These are phyloP conservation scores for Inga oerstediana DNA, from an alignment of 306 rosid species.

Conservation along the genomic window DNA sequence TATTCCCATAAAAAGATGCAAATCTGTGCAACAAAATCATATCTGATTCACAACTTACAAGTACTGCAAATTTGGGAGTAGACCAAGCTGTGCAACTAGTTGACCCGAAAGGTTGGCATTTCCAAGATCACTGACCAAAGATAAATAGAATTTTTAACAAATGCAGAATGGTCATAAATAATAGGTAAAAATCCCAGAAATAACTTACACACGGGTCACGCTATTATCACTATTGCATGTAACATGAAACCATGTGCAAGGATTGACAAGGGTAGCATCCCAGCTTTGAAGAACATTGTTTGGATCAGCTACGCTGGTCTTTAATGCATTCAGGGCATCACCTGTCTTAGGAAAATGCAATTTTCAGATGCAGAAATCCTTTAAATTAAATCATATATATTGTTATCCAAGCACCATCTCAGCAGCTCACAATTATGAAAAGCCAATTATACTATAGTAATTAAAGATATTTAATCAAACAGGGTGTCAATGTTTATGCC, in stretches of 20 bases:
- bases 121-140: constrained; percentile 67
- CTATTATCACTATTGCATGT: constrained; percentile 54
- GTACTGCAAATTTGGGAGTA: constrained; percentile 59
- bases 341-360: constrained; percentile 37
- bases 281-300: constrained; percentile 58
- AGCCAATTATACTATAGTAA: not conserved
- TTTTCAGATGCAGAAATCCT: constrained; percentile 4
- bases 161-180: not conserved
- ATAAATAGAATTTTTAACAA: constrained; percentile 1
- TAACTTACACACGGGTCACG: constrained; percentile 72
- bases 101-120: constrained; percentile 68
- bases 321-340: constrained; percentile 66
- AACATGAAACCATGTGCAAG: constrained; percentile 82
- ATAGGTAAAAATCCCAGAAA: constrained; percentile 3
- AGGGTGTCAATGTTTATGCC: not conserved
- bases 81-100: constrained; percentile 68
- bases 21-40: constrained; percentile 1
- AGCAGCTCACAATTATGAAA: not conserved
- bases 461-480: not conserved
- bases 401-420: not conserved
- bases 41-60: constrained; percentile 51
- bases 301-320: constrained; percentile 55
- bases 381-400: not conserved
- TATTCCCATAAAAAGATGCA: not conserved
- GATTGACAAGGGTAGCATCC: constrained; percentile 68